Evolutionary conservation across 306 rosid species (phyloP).

Genomic region (Citrullus colocynthis): DNA sequence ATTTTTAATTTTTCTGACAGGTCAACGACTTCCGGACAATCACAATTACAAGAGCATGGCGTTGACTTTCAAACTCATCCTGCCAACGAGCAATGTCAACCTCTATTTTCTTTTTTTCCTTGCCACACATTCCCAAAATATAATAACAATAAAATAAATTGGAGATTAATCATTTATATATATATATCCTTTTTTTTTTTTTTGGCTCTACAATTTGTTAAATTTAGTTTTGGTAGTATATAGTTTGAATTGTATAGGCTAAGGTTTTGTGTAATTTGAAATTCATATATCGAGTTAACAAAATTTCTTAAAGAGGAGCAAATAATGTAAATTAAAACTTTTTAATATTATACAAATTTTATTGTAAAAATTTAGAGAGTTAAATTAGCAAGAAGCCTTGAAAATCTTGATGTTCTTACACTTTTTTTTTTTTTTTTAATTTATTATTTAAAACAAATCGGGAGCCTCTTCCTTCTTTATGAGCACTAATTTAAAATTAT

Average conservation of each 20-base stretch:
- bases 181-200: too few relatives aligned
- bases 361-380: too few relatives aligned
- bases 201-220: background rate
- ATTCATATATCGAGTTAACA: too few relatives aligned
- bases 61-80: background rate
- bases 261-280: background rate
- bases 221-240: background rate
- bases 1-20: background rate
- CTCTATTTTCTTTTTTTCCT: background rate
- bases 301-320: too few relatives aligned
- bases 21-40: constrained; percentile 8
- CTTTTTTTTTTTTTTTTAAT: too few relatives aligned
- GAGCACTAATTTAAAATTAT: too few relatives aligned
- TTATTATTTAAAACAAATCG: too few relatives aligned
- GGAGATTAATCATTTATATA: background rate
- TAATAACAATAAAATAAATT: background rate
- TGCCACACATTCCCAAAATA: background rate
- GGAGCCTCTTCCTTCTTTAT: too few relatives aligned
- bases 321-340: too few relatives aligned
- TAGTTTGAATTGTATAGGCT: background rate
- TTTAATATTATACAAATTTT: too few relatives aligned
- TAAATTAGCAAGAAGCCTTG: too few relatives aligned
- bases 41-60: background rate
- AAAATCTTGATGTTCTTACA: too few relatives aligned
- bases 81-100: background rate